Evolutionary conservation across 2,329 filamentous ascomycete genomes (phyloP), one percentile per base, ranked within the genome.

Genomic region (Pestalotiopsis sp.): DNA sequence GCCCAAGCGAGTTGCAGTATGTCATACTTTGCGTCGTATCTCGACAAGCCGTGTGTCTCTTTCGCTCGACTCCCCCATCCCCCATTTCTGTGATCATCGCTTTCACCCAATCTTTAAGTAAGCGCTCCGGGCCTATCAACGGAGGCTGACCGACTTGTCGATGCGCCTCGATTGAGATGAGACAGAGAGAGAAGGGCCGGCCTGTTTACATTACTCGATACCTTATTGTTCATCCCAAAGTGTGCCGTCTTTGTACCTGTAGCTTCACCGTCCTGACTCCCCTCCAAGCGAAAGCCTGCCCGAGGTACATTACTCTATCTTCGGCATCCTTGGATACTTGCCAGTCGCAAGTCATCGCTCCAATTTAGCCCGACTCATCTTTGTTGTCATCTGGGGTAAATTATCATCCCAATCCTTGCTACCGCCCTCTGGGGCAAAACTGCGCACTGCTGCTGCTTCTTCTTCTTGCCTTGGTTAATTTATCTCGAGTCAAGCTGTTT

Each of bases 41-140:
- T 25, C 31, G 38, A 64, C 20, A 39, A n/a, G 61, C 61, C 39
- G 20, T 49, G 38, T 27, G n/a, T 64, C 23, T 62, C 12, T 64
- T 23, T 52, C 45, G 45, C 45, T 52, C 20, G 45, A 52, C 14
- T 52, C 14, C 41, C 13, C 17, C 45, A 49, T 14, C 36, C 14
- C 61, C 38, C 38, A 27, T 66, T 66, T 38, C 49, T 39, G 63
- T 66, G 63, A 66, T 66, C 63, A 66, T 57, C 63, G 49, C 49
- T 36, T 66, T 56, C 63, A 66, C 45, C 63, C n/a, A 66, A 66
- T 66, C 63, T 66, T 66, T 49, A 56, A 66, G 63, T 66, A 66
- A 66, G 63, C 63, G 39, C 63, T 25, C 20, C 23, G 12, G 39
- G 31, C 63, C 63, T 56, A 66, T 66, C 63, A 66, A 31, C 63